These are phyloP conservation scores for Rhodotorula babjevae DNA, from an alignment of 768 basidiomycete genomes.

Conservation along the genomic window DNA sequence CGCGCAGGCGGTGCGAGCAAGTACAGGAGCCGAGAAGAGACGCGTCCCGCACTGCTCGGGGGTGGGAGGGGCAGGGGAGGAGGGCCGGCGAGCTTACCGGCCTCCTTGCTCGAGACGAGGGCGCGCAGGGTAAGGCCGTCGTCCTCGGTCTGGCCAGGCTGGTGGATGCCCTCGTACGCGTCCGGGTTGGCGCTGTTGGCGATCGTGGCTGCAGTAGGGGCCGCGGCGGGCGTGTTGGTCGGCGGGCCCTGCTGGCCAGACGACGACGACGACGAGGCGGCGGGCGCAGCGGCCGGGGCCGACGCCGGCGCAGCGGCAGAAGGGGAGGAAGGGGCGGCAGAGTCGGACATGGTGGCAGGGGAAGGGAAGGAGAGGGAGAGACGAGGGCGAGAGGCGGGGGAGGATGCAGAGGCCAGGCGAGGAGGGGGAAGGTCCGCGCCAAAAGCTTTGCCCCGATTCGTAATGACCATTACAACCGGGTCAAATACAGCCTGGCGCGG, in stretches of 20 bases:
- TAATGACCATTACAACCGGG: too few species aligned
- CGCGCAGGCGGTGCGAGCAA: too few species aligned
- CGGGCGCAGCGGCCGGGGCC: conserved; percentile 5
- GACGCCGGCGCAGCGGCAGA: conserved; percentile 15
- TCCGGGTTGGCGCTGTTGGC: conserved; percentile 73
- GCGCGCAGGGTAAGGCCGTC: conserved; percentile 85
- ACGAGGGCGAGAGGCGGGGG: not conserved
- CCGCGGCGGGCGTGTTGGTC: conserved; percentile 36
- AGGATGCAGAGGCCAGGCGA: not conserved
- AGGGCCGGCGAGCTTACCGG: conserved; percentile 18
- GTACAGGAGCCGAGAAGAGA: too few species aligned
- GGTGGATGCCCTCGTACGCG: conserved; percentile 48
- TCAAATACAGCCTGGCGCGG: not conserved
- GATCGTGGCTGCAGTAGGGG: conserved; percentile 39
- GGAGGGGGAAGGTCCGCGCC: too few species aligned
- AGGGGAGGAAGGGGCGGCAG: conserved; percentile 6
- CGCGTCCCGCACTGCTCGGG: not conserved
- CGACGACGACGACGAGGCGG: not conserved
- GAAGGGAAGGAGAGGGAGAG: conserved; percentile 7
- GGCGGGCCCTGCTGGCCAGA: conserved; percentile 6
- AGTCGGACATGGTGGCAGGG: conserved; percentile 18
- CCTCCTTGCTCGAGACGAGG: conserved; percentile 80
- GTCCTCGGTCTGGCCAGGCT: conserved; percentile 30
- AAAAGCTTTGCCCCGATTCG: too few species aligned
- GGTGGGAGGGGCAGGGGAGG: not conserved